Base-by-base conservation (phyloP, 805 yeast genomes). In the Saturnispora quitensis region DNA sequence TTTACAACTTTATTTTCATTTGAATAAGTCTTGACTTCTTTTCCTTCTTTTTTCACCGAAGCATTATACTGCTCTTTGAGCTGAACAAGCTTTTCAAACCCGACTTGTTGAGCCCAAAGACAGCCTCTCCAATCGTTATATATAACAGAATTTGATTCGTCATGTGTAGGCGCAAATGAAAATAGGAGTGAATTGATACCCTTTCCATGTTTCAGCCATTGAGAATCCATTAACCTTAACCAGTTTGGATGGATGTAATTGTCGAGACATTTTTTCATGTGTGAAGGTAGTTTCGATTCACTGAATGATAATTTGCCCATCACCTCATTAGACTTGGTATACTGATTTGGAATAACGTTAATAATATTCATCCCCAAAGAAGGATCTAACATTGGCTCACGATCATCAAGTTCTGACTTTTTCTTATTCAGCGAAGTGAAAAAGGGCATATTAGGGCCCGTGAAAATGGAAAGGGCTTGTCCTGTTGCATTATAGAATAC, bases 351-450 rank as follows among this genome's bases (percentile, higher is more conserved):
- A 25, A 88, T 68, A 1, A 88, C 79, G 55, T 81, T 82, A 33
- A 89, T 72, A n/a, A 81, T 63, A 45, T 75, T 73, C 61, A 86
- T 83, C 13, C 83, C 82, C 18, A 54, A 45, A 4, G 44, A 47
- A 31, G 82, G 82, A 9, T 87, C 88, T 4, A 86, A 74, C 2
- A 75, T 68, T 2, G 86, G 78, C 47, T 80, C 82, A 55, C 96
- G 79, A 44, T 82, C 78, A 63, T 93, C 98, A 49, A 89, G 68
- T 20, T 76, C 70, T 0, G 97, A 87, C 60, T 80, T 84, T 28
- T 78, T 75, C 34, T 78, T 74, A 48, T 62, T 63, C 36, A 84
- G 68, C 0, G 96, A 84, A 5, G 96, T 77, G 63, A 93, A 91
- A 47, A 93, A 71, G 13, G 97, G 95, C 28, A 79, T 74, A 40